These are phyloP conservation scores for Moesziomyces sp. DNA, from an alignment of 1,284 basidiomycete genomes.

Conservation along the genomic window DNA sequence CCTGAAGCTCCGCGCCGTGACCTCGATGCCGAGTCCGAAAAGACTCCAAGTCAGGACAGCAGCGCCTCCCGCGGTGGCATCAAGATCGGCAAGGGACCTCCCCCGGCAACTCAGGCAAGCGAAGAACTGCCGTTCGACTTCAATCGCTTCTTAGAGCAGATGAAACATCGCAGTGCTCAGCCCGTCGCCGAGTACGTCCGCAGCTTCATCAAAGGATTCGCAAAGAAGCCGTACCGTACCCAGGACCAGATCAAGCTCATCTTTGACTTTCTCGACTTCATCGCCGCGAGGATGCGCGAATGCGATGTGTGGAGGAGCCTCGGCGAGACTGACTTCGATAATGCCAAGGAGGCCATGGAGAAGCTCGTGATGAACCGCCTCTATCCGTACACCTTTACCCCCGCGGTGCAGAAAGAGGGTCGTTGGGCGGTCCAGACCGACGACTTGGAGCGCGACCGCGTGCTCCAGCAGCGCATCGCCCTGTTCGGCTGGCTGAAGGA, in stretches of 20 bases:
- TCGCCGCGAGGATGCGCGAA: constrained; percentile 61
- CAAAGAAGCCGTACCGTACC: constrained; percentile 65
- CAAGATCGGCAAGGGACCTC: constrained; percentile 58
- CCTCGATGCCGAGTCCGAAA: neutral
- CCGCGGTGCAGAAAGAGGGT: constrained; percentile 63
- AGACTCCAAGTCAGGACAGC: neutral
- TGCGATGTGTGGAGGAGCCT: constrained; percentile 58
- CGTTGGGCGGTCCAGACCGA: constrained; percentile 75
- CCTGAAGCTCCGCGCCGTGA: neutral
- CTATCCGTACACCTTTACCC: constrained; percentile 71
- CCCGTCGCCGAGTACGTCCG: constrained; percentile 66
- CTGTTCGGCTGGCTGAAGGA: constrained; percentile 91
- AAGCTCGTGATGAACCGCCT: constrained; percentile 98
- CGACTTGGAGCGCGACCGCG: constrained; percentile 91
- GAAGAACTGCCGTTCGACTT: constrained; percentile 66
- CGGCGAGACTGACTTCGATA: constrained; percentile 87
- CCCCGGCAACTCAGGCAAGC: constrained; percentile 46
- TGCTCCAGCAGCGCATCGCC: constrained; percentile 88
- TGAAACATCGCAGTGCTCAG: constrained; percentile 63
- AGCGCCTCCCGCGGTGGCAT: constrained; percentile 24
- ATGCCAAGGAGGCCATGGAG: constrained; percentile 98
- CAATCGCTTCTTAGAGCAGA: constrained; percentile 67
- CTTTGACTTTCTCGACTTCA: constrained; percentile 67
- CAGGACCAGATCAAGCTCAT: constrained; percentile 66
- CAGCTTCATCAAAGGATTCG: constrained; percentile 66